A percentile compares a stretch with the other conserved stretches of the same genome.
phyloP scores from a whole-genome alignment of 768 basidiomycete species.

The Udeniomyces megalosporus region DNA sequence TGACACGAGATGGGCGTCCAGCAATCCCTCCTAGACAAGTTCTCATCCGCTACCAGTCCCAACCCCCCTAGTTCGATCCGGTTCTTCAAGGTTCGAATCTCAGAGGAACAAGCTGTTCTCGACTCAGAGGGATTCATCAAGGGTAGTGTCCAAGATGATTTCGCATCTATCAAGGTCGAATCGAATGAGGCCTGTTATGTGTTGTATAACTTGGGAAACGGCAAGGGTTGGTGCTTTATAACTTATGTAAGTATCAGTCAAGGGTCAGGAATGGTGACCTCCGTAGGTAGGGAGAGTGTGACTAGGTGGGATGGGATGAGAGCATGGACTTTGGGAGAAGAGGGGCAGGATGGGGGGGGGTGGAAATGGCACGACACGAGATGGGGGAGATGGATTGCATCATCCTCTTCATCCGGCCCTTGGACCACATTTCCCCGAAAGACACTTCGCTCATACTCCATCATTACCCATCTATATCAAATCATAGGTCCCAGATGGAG shows the following conservation, averaged over 20 bases:
- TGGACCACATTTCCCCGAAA: too few species aligned
- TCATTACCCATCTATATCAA: background rate
- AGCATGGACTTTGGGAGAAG: background rate
- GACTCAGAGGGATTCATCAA: background rate
- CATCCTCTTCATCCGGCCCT: background rate
- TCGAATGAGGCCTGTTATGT: slow-evolving; percentile 5
- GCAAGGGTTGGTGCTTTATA: slow-evolving; percentile 10
- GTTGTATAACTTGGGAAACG: slow-evolving; percentile 3
- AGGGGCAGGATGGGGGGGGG: background rate
- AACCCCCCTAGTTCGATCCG: background rate
- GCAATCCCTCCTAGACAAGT: slow-evolving; percentile 10
- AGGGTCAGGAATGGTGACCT: background rate
- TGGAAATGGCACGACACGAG: background rate
- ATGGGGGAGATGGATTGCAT: background rate
- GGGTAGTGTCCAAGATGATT: slow-evolving; percentile 7
- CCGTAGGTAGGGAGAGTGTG: background rate
- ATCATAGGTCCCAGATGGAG: slow-evolving; percentile 8
- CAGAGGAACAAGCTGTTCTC: slow-evolving; percentile 11
- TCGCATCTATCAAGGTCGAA: slow-evolving; percentile 3
- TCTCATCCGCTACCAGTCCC: background rate
- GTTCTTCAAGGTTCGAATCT: slow-evolving; percentile 9
- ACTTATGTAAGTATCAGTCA: slow-evolving; percentile 8
- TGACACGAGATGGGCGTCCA: slow-evolving; percentile 15
- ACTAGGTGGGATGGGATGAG: background rate
- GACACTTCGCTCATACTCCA: too few species aligned